Evolutionary conservation across 73 alveolate species (phyloP).

Genomic region (Tetrahymena malaccensis): DNA sequence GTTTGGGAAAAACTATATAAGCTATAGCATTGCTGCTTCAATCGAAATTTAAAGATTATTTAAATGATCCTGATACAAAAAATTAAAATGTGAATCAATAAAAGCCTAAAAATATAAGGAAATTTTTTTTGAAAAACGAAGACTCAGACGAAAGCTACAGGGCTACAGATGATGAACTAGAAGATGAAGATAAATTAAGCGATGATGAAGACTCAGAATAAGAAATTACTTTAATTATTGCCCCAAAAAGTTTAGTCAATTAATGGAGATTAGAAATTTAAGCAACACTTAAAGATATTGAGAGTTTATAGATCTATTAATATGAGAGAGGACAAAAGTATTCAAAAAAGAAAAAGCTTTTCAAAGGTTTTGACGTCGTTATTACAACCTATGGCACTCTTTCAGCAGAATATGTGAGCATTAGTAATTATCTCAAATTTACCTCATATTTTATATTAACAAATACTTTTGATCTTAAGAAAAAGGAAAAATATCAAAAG

Average conservation of each 20-base stretch:
- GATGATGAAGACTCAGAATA: not conserved
- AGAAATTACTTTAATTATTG: not conserved
- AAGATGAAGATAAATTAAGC: not conserved
- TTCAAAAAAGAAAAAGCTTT: not conserved
- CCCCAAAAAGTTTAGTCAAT: not conserved
- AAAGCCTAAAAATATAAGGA: not conserved
- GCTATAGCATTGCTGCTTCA: not conserved
- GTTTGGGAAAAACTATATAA: not conserved
- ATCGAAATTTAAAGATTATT: not conserved
- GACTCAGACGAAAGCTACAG: not conserved
- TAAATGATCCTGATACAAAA: not conserved
- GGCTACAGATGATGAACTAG: not conserved
- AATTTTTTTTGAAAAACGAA: not conserved
- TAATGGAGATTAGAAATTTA: not conserved
- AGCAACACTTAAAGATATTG: not conserved
- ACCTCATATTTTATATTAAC: too few species aligned
- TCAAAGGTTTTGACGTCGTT: not conserved
- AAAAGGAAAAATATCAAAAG: not conserved
- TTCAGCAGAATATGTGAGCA: not conserved
- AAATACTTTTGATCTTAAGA: not conserved
- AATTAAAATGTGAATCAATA: not conserved
- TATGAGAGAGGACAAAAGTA: not conserved
- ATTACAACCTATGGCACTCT: not conserved
- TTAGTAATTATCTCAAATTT: not conserved
- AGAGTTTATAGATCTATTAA: not conserved